Evolutionary conservation across 768 basidiomycete genomes (phyloP).

Genomic region (Rhodotorula graminis): DNA sequence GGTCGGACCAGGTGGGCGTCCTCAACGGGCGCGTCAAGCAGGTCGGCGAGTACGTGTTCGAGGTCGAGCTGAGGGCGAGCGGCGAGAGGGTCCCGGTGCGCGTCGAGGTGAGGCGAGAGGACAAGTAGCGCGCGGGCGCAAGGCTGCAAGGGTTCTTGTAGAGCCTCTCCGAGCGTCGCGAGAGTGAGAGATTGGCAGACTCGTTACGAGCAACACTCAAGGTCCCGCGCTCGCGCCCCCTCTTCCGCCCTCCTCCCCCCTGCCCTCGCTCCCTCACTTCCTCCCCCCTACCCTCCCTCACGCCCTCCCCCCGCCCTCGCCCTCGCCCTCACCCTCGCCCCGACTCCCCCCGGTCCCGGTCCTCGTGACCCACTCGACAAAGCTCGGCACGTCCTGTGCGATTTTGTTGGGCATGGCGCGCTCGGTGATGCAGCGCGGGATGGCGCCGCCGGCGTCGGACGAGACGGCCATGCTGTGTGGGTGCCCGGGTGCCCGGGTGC

Average conservation of each 20-base stretch:
- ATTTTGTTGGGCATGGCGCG: slow-evolving; percentile 41
- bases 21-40: slow-evolving; percentile 27
- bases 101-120: neutral
- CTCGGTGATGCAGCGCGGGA: slow-evolving; percentile 46
- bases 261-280: no score
- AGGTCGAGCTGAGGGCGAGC: slow-evolving; percentile 4
- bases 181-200: no score
- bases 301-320: no score
- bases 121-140: neutral
- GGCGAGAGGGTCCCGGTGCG: neutral
- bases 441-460: slow-evolving; percentile 33
- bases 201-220: no score
- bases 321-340: no score
- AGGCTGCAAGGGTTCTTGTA: no score
- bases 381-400: slow-evolving; percentile 47
- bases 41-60: slow-evolving; percentile 19
- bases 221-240: no score
- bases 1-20: slow-evolving; percentile 12
- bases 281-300: no score
- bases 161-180: no score
- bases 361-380: slow-evolving; percentile 34
- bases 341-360: no score
- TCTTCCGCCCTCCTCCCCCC: no score
- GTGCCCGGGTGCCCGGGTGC: neutral
- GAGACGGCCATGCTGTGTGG: slow-evolving; percentile 19